Conservation (phyloP, 2,329 filamentous ascomycete species). For the Pseudopyricularia cyperi region DNA sequence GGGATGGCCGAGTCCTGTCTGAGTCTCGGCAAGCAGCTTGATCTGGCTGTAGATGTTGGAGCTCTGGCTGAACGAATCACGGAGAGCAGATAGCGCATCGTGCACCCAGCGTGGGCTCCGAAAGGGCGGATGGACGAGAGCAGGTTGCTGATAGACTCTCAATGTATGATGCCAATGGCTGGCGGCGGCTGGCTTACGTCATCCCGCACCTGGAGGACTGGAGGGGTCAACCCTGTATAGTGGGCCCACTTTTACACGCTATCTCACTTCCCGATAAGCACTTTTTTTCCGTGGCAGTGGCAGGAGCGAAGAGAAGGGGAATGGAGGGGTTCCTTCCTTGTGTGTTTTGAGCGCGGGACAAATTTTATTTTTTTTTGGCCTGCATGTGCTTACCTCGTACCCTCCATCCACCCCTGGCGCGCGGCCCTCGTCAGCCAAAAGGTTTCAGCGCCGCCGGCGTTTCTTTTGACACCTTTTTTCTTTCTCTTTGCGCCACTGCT, state of each 20-base stretch:
- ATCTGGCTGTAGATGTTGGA: background rate
- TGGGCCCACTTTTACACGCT: background rate
- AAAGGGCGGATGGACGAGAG: background rate
- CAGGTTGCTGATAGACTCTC: background rate
- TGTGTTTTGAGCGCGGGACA: background rate
- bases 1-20: too few species aligned
- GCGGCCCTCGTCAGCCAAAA: constrained; percentile 1
- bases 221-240: background rate
- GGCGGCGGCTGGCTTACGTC: background rate
- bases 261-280: background rate
- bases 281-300: background rate
- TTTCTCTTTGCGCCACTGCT: background rate
- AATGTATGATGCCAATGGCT: background rate
- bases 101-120: background rate
- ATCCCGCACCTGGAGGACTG: background rate
- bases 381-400: too few species aligned
- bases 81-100: background rate
- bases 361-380: background rate
- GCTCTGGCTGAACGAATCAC: background rate
- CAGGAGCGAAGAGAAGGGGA: background rate
- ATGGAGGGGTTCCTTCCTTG: background rate
- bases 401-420: background rate
- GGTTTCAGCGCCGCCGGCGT: constrained; percentile 1
- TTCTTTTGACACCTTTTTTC: background rate
- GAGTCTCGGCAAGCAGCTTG: too few species aligned